Evolutionary conservation across 2,329 filamentous ascomycete species (phyloP).

Genomic region (Falciphora oryzae): DNA sequence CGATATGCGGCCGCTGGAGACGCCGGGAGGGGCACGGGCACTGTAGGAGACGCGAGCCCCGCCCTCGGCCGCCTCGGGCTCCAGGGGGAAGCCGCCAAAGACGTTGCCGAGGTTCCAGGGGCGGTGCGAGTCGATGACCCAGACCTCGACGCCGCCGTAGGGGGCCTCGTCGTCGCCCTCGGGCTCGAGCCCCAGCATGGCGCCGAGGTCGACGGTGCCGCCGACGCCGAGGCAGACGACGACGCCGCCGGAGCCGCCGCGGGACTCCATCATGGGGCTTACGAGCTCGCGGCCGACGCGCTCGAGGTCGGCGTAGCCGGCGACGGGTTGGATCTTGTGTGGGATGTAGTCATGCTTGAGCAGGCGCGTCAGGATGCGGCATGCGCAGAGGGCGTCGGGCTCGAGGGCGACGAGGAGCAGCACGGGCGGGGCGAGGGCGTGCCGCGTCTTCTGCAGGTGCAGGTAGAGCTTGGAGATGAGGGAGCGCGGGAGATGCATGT

Average conservation of each 20-base stretch:
- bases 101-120: slow-evolving; percentile 95
- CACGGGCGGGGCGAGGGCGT: slow-evolving; percentile 86
- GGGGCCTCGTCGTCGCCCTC: slow-evolving; percentile 55
- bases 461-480: slow-evolving; percentile 88
- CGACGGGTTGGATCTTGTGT: slow-evolving; percentile 93
- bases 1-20: slow-evolving; percentile 67
- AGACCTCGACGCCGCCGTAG: slow-evolving; percentile 85
- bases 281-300: slow-evolving; percentile 74
- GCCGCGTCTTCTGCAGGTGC: slow-evolving; percentile 78
- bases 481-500: slow-evolving; percentile 90
- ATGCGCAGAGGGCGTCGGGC: slow-evolving; percentile 91
- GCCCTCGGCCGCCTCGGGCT: slow-evolving; percentile 40
- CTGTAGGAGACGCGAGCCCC: neutral
- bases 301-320: slow-evolving; percentile 85
- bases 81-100: slow-evolving; percentile 67
- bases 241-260: slow-evolving; percentile 79
- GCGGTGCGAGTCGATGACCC: slow-evolving; percentile 85
- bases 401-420: slow-evolving; percentile 90
- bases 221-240: slow-evolving; percentile 92
- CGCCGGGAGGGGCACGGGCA: slow-evolving; percentile 54
- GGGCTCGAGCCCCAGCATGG: slow-evolving; percentile 67
- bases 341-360: slow-evolving; percentile 96
- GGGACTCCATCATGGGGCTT: slow-evolving; percentile 75
- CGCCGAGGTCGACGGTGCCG: slow-evolving; percentile 80
- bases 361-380: slow-evolving; percentile 87